Conservation (phyloP, 768 basidiomycete species). For the Amanita rimosa region DNA sequence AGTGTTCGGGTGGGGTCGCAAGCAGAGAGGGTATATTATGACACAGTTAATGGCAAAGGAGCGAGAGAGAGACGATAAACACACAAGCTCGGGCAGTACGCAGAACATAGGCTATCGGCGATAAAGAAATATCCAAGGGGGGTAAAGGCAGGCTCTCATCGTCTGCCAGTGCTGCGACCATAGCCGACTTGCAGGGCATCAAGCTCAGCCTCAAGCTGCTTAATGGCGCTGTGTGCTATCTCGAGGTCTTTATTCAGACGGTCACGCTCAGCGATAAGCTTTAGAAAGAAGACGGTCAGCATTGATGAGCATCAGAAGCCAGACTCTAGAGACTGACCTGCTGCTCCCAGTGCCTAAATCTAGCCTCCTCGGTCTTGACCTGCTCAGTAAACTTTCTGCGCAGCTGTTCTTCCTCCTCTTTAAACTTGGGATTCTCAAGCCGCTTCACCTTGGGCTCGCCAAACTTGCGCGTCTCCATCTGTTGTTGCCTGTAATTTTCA, state of each 20-base stretch:
- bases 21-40: conserved; percentile 4
- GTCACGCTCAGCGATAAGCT: conserved; percentile 98
- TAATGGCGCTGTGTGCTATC: conserved; percentile 84
- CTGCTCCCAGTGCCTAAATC: conserved; percentile 99
- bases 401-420: conserved; percentile 96
- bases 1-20: neutral
- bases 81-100: neutral
- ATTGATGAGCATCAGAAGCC: conserved; percentile 5
- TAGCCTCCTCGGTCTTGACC: conserved; percentile 95
- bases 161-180: conserved; percentile 59
- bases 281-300: conserved; percentile 9
- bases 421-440: conserved; percentile 98
- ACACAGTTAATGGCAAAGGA: neutral
- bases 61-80: neutral
- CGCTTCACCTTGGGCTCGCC: conserved; percentile 98
- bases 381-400: conserved; percentile 99
- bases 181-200: conserved; percentile 85
- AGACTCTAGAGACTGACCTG: conserved; percentile 48
- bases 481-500: conserved; percentile 94
- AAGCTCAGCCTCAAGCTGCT: conserved; percentile 81
- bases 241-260: conserved; percentile 99
- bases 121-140: neutral
- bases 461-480: conserved; percentile 99
- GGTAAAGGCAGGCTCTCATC: conserved; percentile 24
- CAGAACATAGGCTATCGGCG: conserved; percentile 3